Percentiles rank a stretch among this genome's conserved stretches.
phyloP scores from a whole-genome alignment of 2,329 filamentous ascomycete species.

The Celoporthe dispersa region DNA sequence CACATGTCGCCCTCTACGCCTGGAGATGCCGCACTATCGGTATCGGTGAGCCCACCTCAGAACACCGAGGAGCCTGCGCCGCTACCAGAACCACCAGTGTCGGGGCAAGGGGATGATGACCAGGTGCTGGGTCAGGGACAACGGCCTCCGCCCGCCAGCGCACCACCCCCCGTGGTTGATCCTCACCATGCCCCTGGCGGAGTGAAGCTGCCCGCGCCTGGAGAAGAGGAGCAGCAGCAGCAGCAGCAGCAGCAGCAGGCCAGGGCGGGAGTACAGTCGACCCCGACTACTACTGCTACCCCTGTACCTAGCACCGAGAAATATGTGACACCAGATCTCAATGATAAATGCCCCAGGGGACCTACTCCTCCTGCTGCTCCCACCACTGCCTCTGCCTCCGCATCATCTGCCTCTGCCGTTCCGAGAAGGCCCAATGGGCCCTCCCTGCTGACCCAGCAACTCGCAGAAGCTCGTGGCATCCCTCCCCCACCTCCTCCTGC shows the following conservation, averaged over 20 bases:
- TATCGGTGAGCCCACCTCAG: conserved; percentile 33
- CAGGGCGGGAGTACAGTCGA: conserved; percentile 23
- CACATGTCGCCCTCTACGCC: conserved; percentile 59
- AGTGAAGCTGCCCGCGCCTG: conserved; percentile 22
- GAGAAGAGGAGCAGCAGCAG: conserved; percentile 15
- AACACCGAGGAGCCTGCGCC: conserved; percentile 39
- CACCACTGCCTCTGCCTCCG: conserved; percentile 36
- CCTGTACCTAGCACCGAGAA: conserved; percentile 31
- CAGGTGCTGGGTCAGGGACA: conserved; percentile 17
- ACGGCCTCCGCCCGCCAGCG: conserved; percentile 10
- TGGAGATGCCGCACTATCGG: conserved; percentile 57
- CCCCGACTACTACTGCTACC: conserved; percentile 19
- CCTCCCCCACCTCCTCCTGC: conserved; percentile 32
- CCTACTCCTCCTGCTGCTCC: conserved; percentile 24
- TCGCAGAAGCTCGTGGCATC: conserved; percentile 63
- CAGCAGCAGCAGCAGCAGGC: conserved; percentile 13
- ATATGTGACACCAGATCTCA: conserved; percentile 29
- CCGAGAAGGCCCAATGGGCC: conserved; percentile 53
- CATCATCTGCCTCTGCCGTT: conserved; percentile 38
- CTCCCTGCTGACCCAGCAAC: conserved; percentile 61
- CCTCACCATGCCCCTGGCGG: conserved; percentile 20
- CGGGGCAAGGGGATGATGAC: conserved; percentile 13
- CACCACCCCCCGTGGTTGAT: conserved; percentile 5
- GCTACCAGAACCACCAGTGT: conserved; percentile 35
- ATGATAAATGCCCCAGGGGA: conserved; percentile 30